These are phyloP conservation scores for Amanita brunnescens DNA, from an alignment of 768 basidiomycete genomes.

Conservation along the genomic window DNA sequence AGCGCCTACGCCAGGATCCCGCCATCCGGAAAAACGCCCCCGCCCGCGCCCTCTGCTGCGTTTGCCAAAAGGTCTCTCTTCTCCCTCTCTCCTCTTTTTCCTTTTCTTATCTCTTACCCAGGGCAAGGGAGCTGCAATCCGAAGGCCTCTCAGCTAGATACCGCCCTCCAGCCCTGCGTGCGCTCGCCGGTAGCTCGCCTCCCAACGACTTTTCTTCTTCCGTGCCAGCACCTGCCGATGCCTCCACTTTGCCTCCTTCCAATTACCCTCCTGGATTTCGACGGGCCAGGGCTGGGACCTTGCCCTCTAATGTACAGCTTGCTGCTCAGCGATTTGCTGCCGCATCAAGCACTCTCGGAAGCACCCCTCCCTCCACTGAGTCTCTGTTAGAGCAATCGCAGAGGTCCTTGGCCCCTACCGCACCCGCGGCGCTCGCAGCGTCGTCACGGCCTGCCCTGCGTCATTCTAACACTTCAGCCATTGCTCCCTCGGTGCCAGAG, in stretches of 20 bases:
- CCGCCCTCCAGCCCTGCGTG: conserved; percentile 76
- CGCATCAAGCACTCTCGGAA: conserved; percentile 47
- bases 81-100: conserved; percentile 11
- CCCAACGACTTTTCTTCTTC: conserved; percentile 59
- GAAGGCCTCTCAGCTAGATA: conserved; percentile 62
- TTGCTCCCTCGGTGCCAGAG: conserved; percentile 44
- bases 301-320: conserved; percentile 91
- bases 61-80: conserved; percentile 69
- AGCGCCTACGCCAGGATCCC: conserved; percentile 75
- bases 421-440: conserved; percentile 29
- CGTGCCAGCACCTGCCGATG: conserved; percentile 49
- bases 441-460: conserved; percentile 59
- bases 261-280: conserved; percentile 83
- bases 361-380: conserved; percentile 33
- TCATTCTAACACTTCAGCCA: conserved; percentile 60
- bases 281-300: conserved; percentile 94
- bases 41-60: conserved; percentile 84
- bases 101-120: conserved; percentile 23
- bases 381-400: conserved; percentile 39
- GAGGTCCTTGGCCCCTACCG: conserved; percentile 41
- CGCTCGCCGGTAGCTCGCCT: conserved; percentile 60
- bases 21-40: conserved; percentile 79
- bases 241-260: conserved; percentile 52
- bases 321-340: conserved; percentile 77
- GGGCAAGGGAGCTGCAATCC: conserved; percentile 82